These are phyloP conservation scores for Scytalidium lignicola DNA, from an alignment of 2,329 filamentous ascomycete species.

Conservation along the genomic window DNA sequence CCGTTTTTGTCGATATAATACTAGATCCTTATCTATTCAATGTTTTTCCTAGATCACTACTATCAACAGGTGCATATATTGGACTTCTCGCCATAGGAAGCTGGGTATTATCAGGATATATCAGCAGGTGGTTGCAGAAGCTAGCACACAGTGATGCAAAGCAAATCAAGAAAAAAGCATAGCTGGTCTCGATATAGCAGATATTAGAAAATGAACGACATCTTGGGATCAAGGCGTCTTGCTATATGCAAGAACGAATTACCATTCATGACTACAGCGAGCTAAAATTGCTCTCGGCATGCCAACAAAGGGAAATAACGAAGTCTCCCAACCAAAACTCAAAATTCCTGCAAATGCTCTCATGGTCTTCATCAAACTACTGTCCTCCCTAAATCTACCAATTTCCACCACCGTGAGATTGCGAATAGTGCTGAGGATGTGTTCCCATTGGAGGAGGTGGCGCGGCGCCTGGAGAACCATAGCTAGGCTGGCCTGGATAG, in stretches of 20 bases:
- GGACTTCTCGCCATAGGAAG: slow-evolving; percentile 47
- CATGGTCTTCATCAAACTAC: neutral
- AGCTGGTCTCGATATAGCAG: neutral
- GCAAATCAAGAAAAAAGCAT: slow-evolving; percentile 1
- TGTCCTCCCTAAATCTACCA: neutral
- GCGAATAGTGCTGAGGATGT: neutral
- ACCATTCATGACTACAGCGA: neutral
- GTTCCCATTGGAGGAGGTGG: neutral
- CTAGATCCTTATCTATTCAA: slow-evolving; percentile 83
- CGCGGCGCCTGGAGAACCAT: neutral
- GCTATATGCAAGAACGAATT: neutral
- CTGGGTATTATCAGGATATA: slow-evolving; percentile 22
- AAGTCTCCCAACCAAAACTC: neutral
- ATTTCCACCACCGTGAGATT: neutral
- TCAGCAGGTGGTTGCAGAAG: slow-evolving; percentile 17
- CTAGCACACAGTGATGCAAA: slow-evolving; percentile 4
- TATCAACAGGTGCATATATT: slow-evolving; percentile 68
- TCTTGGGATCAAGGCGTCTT: neutral
- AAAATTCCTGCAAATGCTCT: neutral
- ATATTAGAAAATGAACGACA: neutral
- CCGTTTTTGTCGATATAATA: slow-evolving; percentile 74
- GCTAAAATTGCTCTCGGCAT: neutral
- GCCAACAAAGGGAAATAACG: neutral
- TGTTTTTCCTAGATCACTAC: slow-evolving; percentile 70
- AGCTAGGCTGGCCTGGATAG: neutral